Conservation (phyloP, 257 asterid species). For the Petrea volubilis region DNA sequence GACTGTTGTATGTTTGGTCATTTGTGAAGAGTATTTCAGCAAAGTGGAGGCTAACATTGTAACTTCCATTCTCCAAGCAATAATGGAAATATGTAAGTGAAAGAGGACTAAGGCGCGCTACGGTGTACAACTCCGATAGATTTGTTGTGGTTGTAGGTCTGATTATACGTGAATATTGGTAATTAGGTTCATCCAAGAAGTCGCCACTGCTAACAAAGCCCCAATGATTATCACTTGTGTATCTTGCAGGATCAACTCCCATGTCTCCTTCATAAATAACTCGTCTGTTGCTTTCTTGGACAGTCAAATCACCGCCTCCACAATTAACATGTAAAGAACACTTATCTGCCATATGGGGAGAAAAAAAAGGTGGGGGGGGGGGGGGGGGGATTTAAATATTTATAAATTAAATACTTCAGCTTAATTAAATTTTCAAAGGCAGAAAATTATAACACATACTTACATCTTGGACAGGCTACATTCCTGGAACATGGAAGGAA, state of each 20-base stretch:
- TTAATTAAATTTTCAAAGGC: neutral
- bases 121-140: constrained; percentile 58
- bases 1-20: constrained; percentile 61
- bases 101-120: constrained; percentile 75
- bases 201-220: constrained; percentile 78
- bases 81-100: constrained; percentile 75
- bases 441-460: constrained; percentile 13
- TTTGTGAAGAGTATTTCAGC: constrained; percentile 70
- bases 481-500: constrained; percentile 48
- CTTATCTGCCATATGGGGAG: constrained; percentile 65
- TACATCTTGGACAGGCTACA: constrained; percentile 48
- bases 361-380: too few relatives aligned
- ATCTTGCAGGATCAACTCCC: constrained; percentile 61
- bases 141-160: constrained; percentile 33
- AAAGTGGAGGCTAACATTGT: constrained; percentile 69
- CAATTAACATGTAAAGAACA: constrained; percentile 76
- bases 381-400: too few relatives aligned
- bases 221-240: constrained; percentile 48
- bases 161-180: constrained; percentile 49
- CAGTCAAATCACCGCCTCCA: constrained; percentile 60
- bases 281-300: constrained; percentile 42
- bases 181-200: constrained; percentile 59
- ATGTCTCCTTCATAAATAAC: constrained; percentile 70
- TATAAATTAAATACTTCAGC: too few relatives aligned
- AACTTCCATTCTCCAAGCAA: constrained; percentile 78